These are phyloP conservation scores for Ceratocystis harringtonii DNA, from an alignment of 2,329 filamentous ascomycete genomes.

Conservation along the genomic window DNA sequence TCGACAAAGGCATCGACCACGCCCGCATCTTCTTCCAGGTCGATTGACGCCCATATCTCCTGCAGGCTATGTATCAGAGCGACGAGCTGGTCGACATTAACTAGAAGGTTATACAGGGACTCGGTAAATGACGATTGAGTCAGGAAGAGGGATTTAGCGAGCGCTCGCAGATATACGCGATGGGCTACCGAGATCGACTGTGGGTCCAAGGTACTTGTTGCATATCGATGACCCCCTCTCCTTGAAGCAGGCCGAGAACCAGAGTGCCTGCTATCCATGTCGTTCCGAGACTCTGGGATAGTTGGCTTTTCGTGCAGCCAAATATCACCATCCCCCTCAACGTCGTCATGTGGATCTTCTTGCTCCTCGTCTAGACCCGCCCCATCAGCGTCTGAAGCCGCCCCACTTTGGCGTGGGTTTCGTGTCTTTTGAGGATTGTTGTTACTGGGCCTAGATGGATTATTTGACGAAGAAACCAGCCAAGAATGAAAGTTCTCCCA, in stretches of 20 bases:
- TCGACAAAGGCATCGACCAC: constrained; percentile 63
- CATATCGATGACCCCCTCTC: constrained; percentile 51
- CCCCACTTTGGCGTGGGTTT: constrained; percentile 17
- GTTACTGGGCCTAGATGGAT: not conserved
- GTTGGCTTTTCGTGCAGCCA: constrained; percentile 21
- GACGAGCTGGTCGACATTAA: constrained; percentile 67
- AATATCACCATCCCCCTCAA: constrained; percentile 21
- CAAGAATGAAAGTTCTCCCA: constrained; percentile 69
- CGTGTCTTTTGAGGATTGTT: constrained; percentile 18
- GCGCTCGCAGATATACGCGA: constrained; percentile 53
- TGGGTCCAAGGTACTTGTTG: constrained; percentile 47
- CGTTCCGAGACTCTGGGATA: constrained; percentile 17
- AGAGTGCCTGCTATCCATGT: constrained; percentile 17
- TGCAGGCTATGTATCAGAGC: constrained; percentile 64
- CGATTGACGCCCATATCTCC: constrained; percentile 58
- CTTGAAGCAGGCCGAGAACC: constrained; percentile 19
- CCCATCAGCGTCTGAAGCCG: constrained; percentile 10
- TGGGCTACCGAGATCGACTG: constrained; percentile 73
- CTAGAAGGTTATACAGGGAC: constrained; percentile 49
- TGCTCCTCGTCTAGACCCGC: not conserved
- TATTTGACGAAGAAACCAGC: constrained; percentile 38
- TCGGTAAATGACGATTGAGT: constrained; percentile 48
- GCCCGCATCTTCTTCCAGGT: constrained; percentile 69
- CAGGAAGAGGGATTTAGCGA: constrained; percentile 52
- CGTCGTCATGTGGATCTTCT: not conserved